These are phyloP conservation scores for Cyberlindnera misumaiensis DNA, from an alignment of 805 yeast genomes.

Conservation along the genomic window DNA sequence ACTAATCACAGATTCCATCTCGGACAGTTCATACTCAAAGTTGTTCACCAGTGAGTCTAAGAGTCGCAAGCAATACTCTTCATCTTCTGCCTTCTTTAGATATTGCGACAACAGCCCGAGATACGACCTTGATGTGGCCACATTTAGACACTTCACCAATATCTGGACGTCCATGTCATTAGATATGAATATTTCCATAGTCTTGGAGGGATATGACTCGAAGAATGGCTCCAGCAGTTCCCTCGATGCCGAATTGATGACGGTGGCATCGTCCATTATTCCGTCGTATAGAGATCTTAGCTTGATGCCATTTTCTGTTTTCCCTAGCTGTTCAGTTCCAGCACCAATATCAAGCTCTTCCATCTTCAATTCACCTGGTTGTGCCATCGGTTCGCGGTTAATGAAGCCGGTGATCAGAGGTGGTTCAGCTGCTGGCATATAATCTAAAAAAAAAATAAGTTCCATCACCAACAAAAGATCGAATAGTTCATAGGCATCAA, in stretches of 20 bases:
- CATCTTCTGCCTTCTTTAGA: conserved; percentile 4
- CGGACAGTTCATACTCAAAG: conserved; percentile 17
- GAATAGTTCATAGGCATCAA: too few relatives aligned
- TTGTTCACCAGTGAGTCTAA: conserved; percentile 23
- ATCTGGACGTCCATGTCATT: conserved; percentile 1
- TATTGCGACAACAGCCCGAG: conserved; percentile 3
- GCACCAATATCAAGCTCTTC: too few relatives aligned
- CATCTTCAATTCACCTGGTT: too few relatives aligned
- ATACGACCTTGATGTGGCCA: conserved; percentile 8
- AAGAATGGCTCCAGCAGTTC: not conserved
- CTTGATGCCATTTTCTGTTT: too few relatives aligned
- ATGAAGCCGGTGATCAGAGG: not conserved
- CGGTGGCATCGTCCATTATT: not conserved
- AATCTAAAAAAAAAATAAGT: not conserved
- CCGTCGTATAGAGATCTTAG: too few relatives aligned
- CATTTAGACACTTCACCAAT: conserved; percentile 1
- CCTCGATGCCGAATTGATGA: conserved; percentile 1
- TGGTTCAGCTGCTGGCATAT: too few relatives aligned
- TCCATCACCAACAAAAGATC: not conserved
- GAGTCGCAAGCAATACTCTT: conserved; percentile 17
- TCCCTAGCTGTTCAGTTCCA: too few relatives aligned
- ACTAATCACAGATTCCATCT: conserved; percentile 9
- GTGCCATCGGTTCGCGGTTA: too few relatives aligned
- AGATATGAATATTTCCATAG: not conserved
- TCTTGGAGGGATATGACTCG: not conserved